phyloP scores from a whole-genome alignment of 345 rosid species.

The Fremontodendron californicum region DNA sequence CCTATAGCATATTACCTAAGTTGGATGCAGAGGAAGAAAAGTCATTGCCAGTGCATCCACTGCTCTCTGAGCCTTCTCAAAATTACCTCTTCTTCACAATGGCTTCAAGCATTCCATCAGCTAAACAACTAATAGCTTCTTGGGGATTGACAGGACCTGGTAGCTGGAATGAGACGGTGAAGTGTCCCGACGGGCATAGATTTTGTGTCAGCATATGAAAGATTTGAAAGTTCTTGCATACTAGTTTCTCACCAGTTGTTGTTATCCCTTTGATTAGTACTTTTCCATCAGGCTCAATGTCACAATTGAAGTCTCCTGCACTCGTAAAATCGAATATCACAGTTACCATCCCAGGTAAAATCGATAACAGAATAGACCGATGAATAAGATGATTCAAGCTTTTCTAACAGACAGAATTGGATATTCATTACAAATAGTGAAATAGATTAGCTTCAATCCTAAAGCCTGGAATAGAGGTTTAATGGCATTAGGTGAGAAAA shows the following conservation, averaged over 20 bases:
- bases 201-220: conserved; percentile 69
- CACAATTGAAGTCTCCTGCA: conserved; percentile 69
- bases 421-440: background rate
- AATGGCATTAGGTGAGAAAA: background rate
- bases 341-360: background rate
- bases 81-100: conserved; percentile 60
- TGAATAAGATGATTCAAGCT: background rate
- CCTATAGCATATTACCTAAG: background rate
- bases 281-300: conserved; percentile 57
- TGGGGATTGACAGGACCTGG: conserved; percentile 68
- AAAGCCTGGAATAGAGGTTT: background rate
- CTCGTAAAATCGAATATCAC: conserved; percentile 15
- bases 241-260: conserved; percentile 63
- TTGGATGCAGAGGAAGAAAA: background rate
- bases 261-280: conserved; percentile 58
- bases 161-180: conserved; percentile 57
- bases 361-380: background rate
- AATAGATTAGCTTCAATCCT: background rate
- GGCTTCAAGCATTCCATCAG: conserved; percentile 67
- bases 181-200: conserved; percentile 64
- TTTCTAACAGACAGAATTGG: background rate
- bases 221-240: conserved; percentile 48
- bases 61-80: background rate
- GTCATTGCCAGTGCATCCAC: background rate
- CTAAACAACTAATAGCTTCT: conserved; percentile 42